Evolutionary conservation across 2,329 filamentous ascomycete genomes (phyloP).

Genomic region (Neofusicoccum cordaticola): DNA sequence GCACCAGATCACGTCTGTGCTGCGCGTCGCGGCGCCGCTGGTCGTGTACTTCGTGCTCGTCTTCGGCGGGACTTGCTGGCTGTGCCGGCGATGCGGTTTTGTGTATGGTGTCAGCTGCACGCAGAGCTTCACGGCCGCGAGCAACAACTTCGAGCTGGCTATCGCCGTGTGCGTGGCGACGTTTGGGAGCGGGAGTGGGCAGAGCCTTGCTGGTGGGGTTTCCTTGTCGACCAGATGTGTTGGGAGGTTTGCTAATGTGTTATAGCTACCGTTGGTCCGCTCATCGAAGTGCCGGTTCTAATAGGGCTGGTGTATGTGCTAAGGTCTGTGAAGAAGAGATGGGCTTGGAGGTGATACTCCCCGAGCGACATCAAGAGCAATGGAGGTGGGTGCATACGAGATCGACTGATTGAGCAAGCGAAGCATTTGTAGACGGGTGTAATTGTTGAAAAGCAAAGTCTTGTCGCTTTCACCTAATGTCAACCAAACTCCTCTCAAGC

Average conservation of each 20-base stretch:
- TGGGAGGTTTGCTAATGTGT: background rate
- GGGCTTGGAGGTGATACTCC: conserved; percentile 49
- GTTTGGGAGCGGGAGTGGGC: conserved; percentile 62
- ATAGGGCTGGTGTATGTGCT: conserved; percentile 73
- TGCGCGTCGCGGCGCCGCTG: conserved; percentile 76
- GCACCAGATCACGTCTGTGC: conserved; percentile 77
- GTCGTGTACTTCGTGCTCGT: conserved; percentile 76
- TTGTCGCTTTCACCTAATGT: too few species aligned
- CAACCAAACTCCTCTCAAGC: too few species aligned
- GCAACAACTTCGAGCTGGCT: conserved; percentile 90
- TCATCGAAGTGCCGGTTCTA: conserved; percentile 84
- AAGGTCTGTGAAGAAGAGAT: conserved; percentile 55
- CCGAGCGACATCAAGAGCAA: too few species aligned
- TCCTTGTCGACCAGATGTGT: conserved; percentile 46
- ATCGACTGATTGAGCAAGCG: too few species aligned
- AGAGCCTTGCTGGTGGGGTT: conserved; percentile 62
- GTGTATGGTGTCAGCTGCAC: conserved; percentile 69
- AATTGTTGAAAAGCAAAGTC: too few species aligned
- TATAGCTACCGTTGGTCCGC: conserved; percentile 67
- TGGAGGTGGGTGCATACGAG: too few species aligned
- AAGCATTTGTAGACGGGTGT: too few species aligned
- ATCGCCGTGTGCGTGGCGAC: conserved; percentile 84
- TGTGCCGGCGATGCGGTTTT: conserved; percentile 66
- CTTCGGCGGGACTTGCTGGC: conserved; percentile 66
- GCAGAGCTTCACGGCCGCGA: conserved; percentile 84